Evolutionary conservation across 2,329 filamentous ascomycete species (phyloP).

Genomic region (Sporothrix schenckii): DNA sequence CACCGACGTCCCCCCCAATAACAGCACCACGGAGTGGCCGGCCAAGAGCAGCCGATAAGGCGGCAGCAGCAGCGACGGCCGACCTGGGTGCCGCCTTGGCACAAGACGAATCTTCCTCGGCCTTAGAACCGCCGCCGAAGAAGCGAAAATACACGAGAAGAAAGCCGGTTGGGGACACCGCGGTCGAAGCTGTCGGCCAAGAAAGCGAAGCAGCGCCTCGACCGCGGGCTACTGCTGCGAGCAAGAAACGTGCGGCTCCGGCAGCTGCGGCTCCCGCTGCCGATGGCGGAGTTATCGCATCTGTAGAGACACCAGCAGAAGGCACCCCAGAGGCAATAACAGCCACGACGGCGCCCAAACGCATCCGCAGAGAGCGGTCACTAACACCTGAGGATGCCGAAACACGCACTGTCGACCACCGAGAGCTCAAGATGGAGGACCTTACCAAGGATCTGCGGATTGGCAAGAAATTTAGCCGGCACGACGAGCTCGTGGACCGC

Average conservation of each 20-base stretch:
- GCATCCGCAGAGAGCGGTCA: slow-evolving; percentile 49
- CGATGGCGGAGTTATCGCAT: slow-evolving; percentile 13
- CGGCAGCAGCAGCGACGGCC: neutral
- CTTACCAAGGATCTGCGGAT: slow-evolving; percentile 69
- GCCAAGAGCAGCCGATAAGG: slow-evolving; percentile 19
- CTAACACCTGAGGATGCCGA: slow-evolving; percentile 67
- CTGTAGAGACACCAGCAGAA: slow-evolving; percentile 2
- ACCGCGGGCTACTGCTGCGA: neutral
- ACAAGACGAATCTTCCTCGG: slow-evolving; percentile 1
- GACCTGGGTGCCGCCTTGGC: neutral
- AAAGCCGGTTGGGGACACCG: slow-evolving; percentile 9
- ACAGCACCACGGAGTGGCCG: slow-evolving; percentile 18
- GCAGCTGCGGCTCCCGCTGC: neutral
- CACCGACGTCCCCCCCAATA: neutral
- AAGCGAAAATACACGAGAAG: slow-evolving; percentile 31
- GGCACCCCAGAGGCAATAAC: neutral
- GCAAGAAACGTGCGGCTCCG: slow-evolving; percentile 6
- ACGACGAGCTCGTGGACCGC: slow-evolving; percentile 71
- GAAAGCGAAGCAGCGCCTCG: neutral
- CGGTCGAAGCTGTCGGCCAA: neutral
- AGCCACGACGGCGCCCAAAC: slow-evolving; percentile 34
- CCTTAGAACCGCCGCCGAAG: slow-evolving; percentile 11
- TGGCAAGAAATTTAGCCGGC: slow-evolving; percentile 74
- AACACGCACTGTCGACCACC: slow-evolving; percentile 63
- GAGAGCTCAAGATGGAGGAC: slow-evolving; percentile 71